phyloP scores from a whole-genome alignment of 208 protist genomes.

The Acanthamoeba sp. region DNA sequence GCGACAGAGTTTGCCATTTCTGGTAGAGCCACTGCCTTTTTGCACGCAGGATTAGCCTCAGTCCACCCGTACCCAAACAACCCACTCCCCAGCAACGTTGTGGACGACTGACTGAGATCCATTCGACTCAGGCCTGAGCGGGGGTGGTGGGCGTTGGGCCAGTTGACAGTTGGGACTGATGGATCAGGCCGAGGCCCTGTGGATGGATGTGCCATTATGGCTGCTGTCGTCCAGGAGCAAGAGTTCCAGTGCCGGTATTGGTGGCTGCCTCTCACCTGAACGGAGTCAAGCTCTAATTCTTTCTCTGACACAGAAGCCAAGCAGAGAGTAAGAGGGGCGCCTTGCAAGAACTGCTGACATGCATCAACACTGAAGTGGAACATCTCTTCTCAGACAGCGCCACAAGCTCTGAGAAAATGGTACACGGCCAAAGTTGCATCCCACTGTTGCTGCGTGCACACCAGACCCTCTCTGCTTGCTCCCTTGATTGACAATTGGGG shows the following conservation, averaged over 20 bases:
- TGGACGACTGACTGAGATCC: too few species aligned
- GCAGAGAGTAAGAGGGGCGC: neutral
- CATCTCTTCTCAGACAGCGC: neutral
- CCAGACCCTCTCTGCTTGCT: neutral
- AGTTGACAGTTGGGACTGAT: too few species aligned
- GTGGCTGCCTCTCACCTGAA: neutral
- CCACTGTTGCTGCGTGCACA: neutral
- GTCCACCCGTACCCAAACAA: too few species aligned
- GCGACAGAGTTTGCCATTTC: too few species aligned
- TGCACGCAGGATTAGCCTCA: too few species aligned
- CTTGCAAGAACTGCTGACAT: neutral
- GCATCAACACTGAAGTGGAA: neutral
- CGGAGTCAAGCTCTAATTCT: neutral
- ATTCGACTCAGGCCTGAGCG: too few species aligned
- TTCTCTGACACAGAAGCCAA: neutral
- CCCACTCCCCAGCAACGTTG: too few species aligned
- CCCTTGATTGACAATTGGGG: too few species aligned
- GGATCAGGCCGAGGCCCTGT: too few species aligned
- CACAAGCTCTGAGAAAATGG: neutral
- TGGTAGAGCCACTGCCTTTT: neutral
- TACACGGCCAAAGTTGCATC: neutral
- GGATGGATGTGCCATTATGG: too few species aligned
- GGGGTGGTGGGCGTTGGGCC: too few species aligned
- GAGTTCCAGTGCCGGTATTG: neutral
- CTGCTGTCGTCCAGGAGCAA: neutral